A percentile compares a stretch with the other conserved stretches of the same genome.
Evolutionary conservation across 257 asterid genomes (phyloP).

Genomic region (Mentha longifolia): DNA sequence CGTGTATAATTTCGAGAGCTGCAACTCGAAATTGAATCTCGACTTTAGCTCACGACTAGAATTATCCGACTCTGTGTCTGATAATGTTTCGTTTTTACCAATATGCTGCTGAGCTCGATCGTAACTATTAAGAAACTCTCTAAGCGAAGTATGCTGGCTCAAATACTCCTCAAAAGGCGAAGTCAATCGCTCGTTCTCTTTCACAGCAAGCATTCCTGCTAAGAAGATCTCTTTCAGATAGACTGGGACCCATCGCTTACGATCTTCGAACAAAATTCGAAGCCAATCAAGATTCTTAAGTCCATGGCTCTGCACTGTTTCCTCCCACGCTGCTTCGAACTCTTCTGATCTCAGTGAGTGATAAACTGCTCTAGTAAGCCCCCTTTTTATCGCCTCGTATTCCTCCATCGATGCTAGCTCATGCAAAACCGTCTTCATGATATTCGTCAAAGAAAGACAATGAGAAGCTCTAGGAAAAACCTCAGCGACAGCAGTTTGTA

Average conservation of each 20-base stretch:
- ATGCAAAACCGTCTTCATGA: constrained; percentile 39
- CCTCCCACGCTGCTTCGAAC: constrained; percentile 67
- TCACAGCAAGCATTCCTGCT: constrained; percentile 44
- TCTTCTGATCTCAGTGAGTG: constrained; percentile 43
- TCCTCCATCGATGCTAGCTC: constrained; percentile 41
- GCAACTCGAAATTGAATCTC: constrained; percentile 50
- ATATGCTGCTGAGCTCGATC: constrained; percentile 46
- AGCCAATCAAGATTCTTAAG: constrained; percentile 46
- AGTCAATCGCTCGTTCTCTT: constrained; percentile 37
- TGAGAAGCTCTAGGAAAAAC: constrained; percentile 63
- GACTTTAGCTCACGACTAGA: constrained; percentile 45
- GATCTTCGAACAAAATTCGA: constrained; percentile 51
- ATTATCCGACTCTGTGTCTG: constrained; percentile 51
- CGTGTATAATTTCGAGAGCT: constrained; percentile 57
- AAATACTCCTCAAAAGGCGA: constrained; percentile 52
- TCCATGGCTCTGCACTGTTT: constrained; percentile 41
- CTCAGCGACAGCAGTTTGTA: constrained; percentile 55
- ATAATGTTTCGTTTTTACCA: constrained; percentile 46
- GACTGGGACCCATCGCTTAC: constrained; percentile 64
- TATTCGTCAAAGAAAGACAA: constrained; percentile 47
- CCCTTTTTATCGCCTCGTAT: constrained; percentile 37
- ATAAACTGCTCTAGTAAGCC: constrained; percentile 42
- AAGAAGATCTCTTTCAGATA: constrained; percentile 54
- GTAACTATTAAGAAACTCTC: constrained; percentile 49
- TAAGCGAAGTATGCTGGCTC: constrained; percentile 44